Percentiles rank a stretch among this genome's conserved stretches.
These are phyloP conservation scores for Coprinopsis sp. DNA, from an alignment of 768 basidiomycete species.

Conservation along the genomic window DNA sequence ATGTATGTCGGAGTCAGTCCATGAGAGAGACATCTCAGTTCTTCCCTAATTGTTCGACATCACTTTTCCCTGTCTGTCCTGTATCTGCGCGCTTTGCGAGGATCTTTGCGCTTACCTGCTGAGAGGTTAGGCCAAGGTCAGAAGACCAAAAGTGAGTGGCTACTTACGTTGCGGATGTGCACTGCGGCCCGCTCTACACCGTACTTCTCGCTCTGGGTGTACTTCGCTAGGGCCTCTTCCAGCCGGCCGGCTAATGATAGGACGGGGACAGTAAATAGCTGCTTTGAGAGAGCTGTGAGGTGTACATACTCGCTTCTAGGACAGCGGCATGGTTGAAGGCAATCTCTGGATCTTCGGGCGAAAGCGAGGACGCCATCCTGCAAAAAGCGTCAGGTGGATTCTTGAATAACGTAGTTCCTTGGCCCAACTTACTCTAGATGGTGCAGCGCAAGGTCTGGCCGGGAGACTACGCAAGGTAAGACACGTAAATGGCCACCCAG, in stretches of 20 bases:
- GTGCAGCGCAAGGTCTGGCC: constrained; percentile 83
- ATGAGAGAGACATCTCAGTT: not conserved
- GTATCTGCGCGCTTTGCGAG: constrained; percentile 58
- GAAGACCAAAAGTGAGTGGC: constrained; percentile 9
- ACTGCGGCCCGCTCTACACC: constrained; percentile 80
- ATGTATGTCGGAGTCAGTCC: not conserved
- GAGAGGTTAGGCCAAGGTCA: constrained; percentile 17
- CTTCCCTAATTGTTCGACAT: constrained; percentile 19
- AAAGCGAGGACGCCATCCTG: constrained; percentile 78
- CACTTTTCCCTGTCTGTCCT: constrained; percentile 36
- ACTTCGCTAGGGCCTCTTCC: constrained; percentile 76
- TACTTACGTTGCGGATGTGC: constrained; percentile 76
- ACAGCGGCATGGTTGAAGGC: constrained; percentile 90
- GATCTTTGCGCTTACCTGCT: constrained; percentile 79
- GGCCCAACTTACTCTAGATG: constrained; percentile 63
- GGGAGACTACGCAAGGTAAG: constrained; percentile 43
- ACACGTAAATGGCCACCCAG: constrained; percentile 5
- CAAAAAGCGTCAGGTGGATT: constrained; percentile 20
- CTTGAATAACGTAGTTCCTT: constrained; percentile 22
- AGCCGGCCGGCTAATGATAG: constrained; percentile 60
- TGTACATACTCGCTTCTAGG: constrained; percentile 74
- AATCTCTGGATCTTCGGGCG: constrained; percentile 87
- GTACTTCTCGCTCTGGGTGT: constrained; percentile 70
- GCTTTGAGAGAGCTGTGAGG: constrained; percentile 3
- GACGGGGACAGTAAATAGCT: constrained; percentile 24